Base-by-base conservation (phyloP, 2,329 filamentous ascomycete genomes). In the Grosmannia huntii region DNA sequence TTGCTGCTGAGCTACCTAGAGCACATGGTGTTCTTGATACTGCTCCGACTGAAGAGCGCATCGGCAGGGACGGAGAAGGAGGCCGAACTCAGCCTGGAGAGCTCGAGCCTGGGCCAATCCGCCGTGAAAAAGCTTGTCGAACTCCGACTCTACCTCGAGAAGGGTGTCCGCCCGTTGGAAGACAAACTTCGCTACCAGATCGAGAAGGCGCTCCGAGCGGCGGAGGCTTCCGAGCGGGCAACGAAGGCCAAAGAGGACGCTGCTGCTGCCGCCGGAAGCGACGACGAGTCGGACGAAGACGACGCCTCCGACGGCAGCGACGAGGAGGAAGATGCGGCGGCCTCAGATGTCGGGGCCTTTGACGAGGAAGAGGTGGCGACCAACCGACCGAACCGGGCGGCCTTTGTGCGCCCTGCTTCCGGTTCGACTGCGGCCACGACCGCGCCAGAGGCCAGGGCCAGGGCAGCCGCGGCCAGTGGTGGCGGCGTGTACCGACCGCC, bases 1-100 rank as follows among this genome's bases (percentile, higher is more conserved):
- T 80, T 99, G n/a, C 84, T 99, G 21, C 84, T 99, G 46, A 92
- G 92, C 4, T 99, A 99, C 72, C 78, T 99, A 0, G 92, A 99
- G 67, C 95, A 96, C 66, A 82, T 97, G 4, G 89, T 94, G 51
- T 95, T 95, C 65, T 75, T 96, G 48, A 86, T 95, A 51, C 75
- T 96, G 1, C 72, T 95, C 44, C 92, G 95, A 67, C 72, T 97
- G 23, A 83, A 89, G 60, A 83, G 84, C 68, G 61, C 71, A 38
- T 65, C 66, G 0, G 64, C 38, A 1, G 75, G 0, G 25, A 28
- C 27, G 2, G 33, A 10, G 19, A 27, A 5, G 16, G 48, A 51
- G 2, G 9, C 33, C 2, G 44, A 69, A 1, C 64, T 68, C 0
- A 65, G 67, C 7, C 68, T 62, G 12, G 59, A 53, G 74, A 1